Evolutionary conservation across 495 filamentous ascomycete species (phyloP).

Genomic region (Endocarpon pusillum): DNA sequence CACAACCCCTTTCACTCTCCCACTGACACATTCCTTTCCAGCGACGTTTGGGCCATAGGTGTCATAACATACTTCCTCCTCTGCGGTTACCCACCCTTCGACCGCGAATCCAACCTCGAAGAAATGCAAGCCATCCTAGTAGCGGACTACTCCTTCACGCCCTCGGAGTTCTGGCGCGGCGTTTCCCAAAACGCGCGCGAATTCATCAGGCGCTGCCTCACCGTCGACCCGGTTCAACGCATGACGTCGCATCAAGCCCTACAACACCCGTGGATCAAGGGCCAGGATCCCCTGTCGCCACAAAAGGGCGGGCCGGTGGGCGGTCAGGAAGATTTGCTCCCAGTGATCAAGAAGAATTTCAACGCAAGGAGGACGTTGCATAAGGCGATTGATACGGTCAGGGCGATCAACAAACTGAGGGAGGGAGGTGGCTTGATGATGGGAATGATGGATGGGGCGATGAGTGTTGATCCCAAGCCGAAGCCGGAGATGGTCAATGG

Average conservation of each 20-base stretch:
- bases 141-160: constrained; percentile 93
- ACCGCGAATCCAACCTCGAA: constrained; percentile 91
- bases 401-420: constrained; percentile 92
- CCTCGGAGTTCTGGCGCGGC: constrained; percentile 87
- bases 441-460: constrained; percentile 78
- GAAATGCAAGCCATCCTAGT: constrained; percentile 98
- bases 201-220: constrained; percentile 79
- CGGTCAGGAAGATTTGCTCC: constrained; percentile 60
- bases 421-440: constrained; percentile 69
- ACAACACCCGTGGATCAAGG: constrained; percentile 72
- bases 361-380: constrained; percentile 87
- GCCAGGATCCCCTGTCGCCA: constrained; percentile 8
- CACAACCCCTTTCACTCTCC: neutral
- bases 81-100: constrained; percentile 96
- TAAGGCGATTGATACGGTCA: constrained; percentile 91
- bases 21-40: constrained; percentile 12
- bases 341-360: constrained; percentile 97
- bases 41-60: constrained; percentile 65
- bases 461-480: constrained; percentile 44
- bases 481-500: constrained; percentile 28
- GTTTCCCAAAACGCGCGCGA: constrained; percentile 74
- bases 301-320: constrained; percentile 15
- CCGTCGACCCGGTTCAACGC: constrained; percentile 66
- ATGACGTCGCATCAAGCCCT: constrained; percentile 94
- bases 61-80: constrained; percentile 91